Percentiles rank a stretch among this genome's conserved stretches.
These are phyloP conservation scores for Lichina pygmaea DNA, from an alignment of 495 filamentous ascomycete genomes.

Conservation along the genomic window DNA sequence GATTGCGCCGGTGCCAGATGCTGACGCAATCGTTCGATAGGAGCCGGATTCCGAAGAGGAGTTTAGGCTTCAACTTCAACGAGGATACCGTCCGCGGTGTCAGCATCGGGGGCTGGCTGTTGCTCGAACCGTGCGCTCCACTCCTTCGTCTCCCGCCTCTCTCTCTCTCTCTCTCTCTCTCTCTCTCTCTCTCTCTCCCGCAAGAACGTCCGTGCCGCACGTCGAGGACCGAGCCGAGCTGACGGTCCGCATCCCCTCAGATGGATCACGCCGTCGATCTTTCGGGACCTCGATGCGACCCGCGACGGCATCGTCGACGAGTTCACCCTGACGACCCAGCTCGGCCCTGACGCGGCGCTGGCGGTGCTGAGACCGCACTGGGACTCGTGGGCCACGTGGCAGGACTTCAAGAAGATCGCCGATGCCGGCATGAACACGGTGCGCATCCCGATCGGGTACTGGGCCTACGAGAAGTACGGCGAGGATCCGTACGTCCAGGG, in stretches of 20 bases:
- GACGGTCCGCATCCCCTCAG: conserved; percentile 1
- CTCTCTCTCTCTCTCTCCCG: not conserved
- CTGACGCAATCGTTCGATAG: not conserved
- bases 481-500: conserved; percentile 19
- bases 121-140: conserved; percentile 13
- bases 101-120: conserved; percentile 19
- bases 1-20: too few relatives aligned
- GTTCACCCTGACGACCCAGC: conserved; percentile 12
- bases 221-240: too few relatives aligned
- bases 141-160: too few relatives aligned
- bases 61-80: conserved; percentile 8
- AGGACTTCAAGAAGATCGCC: conserved; percentile 18
- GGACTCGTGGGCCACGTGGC: conserved; percentile 12
- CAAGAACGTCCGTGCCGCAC: not conserved
- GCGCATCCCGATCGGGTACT: conserved; percentile 23
- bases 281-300: conserved; percentile 6
- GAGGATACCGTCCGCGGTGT: conserved; percentile 14
- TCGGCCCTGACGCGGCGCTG: conserved; percentile 10
- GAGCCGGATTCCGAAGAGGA: not conserved
- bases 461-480: conserved; percentile 18
- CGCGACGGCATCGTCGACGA: conserved; percentile 11
- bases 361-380: conserved; percentile 13
- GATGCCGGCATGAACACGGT: conserved; percentile 20
- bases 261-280: conserved; percentile 18
- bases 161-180: too few relatives aligned